Evolutionary conservation across 768 basidiomycete species (phyloP).

Genomic region (Lentinus tigrinus): DNA sequence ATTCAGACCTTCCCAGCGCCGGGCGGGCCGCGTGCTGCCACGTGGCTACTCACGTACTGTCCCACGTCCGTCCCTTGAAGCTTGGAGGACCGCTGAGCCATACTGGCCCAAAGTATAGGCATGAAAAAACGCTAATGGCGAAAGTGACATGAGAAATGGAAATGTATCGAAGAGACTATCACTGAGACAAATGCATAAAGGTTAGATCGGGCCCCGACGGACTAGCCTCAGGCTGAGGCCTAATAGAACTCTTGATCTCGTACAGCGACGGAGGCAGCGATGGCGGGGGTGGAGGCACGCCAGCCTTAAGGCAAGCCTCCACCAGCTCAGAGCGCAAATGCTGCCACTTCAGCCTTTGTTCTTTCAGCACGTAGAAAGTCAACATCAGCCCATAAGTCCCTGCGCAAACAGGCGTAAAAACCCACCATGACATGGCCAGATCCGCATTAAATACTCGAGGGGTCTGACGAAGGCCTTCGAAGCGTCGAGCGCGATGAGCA

Average conservation of each 20-base stretch:
- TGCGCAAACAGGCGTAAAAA: not conserved
- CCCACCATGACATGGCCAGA: slow-evolving; percentile 66
- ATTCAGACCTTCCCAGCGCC: no score
- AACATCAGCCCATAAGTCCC: not conserved
- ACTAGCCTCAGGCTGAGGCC: not conserved
- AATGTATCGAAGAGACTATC: no score
- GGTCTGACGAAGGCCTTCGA: slow-evolving; percentile 55
- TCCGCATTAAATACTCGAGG: slow-evolving; percentile 54
- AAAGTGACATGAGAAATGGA: no score
- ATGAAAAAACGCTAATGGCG: no score
- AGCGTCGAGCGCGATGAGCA: slow-evolving; percentile 59
- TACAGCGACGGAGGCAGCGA: not conserved
- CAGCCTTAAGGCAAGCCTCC: slow-evolving; percentile 46
- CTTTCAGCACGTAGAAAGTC: slow-evolving; percentile 29
- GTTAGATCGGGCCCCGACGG: no score
- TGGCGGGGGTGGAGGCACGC: slow-evolving; percentile 38
- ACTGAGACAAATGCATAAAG: no score
- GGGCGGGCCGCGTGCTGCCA: no score
- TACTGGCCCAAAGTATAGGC: no score
- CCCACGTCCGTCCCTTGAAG: no score
- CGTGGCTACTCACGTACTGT: no score
- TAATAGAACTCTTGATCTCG: not conserved
- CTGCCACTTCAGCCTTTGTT: slow-evolving; percentile 50
- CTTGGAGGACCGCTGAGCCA: no score
- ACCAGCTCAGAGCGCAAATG: slow-evolving; percentile 43